phyloP scores from a whole-genome alignment of 208 protist genomes.

The Crithidia brevicula region DNA sequence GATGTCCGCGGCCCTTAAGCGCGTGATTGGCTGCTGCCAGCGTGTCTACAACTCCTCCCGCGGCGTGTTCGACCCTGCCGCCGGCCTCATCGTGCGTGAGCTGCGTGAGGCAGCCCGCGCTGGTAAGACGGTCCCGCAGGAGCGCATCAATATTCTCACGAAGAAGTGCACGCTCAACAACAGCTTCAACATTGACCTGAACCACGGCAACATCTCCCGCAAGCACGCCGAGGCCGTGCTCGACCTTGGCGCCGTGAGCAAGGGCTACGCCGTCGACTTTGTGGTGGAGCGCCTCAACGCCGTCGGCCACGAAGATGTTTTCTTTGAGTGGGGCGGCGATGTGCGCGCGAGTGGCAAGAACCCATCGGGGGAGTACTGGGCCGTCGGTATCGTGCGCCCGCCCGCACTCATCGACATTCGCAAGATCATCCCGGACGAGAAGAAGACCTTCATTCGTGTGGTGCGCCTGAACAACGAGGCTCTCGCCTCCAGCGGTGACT shows the following conservation, averaged over 20 bases:
- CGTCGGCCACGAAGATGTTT: slow-evolving; percentile 45
- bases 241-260: slow-evolving; percentile 65
- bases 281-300: slow-evolving; percentile 49
- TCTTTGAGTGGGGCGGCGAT: slow-evolving; percentile 78
- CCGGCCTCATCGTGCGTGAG: slow-evolving; percentile 32
- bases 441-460: slow-evolving; percentile 55
- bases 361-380: slow-evolving; percentile 37
- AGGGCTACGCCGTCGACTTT: slow-evolving; percentile 69
- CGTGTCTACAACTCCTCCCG: slow-evolving; percentile 56
- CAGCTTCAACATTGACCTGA: slow-evolving; percentile 57
- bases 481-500: slow-evolving; percentile 66
- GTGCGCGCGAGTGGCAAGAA: slow-evolving; percentile 54
- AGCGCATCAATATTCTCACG: slow-evolving; percentile 31
- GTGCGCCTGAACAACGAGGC: slow-evolving; percentile 64
- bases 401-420: slow-evolving; percentile 49
- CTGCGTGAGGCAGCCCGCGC: slow-evolving; percentile 38
- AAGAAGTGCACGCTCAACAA: slow-evolving; percentile 44
- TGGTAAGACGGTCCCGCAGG: slow-evolving; percentile 32
- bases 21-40: slow-evolving; percentile 53
- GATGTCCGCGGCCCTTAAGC: slow-evolving; percentile 60
- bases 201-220: slow-evolving; percentile 44
- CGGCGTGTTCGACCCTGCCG: slow-evolving; percentile 58
- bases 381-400: slow-evolving; percentile 58
- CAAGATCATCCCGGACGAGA: slow-evolving; percentile 26
- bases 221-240: slow-evolving; percentile 55